Conservation (phyloP, 371 early-diverging fungal species). For the Rhizopus arrhizus region DNA sequence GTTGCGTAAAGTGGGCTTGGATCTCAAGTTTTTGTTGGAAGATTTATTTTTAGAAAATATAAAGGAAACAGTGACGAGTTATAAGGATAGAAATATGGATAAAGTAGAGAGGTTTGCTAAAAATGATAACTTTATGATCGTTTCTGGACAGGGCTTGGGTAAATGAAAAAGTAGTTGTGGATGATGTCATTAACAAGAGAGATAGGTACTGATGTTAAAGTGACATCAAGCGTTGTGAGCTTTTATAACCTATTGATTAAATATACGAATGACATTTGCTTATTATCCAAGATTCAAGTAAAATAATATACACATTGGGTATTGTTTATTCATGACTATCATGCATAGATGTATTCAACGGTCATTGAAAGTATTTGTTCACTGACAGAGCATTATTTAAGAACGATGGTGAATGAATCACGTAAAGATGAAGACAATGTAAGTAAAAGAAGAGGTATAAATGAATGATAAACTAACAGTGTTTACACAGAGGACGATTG, state of each 20-base stretch:
- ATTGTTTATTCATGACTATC: neutral
- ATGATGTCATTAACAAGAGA: neutral
- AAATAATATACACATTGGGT: neutral
- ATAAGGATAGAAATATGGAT: constrained; percentile 55
- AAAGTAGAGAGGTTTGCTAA: constrained; percentile 60
- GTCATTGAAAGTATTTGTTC: constrained; percentile 45
- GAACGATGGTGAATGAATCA: constrained; percentile 41
- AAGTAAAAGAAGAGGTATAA: neutral
- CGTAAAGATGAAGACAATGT: constrained; percentile 45
- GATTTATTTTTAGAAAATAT: constrained; percentile 76
- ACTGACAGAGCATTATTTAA: constrained; percentile 48
- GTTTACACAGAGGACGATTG: constrained; percentile 45
- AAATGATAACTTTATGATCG: constrained; percentile 63
- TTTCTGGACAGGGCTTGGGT: constrained; percentile 64
- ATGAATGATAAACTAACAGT: neutral
- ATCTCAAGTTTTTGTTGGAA: constrained; percentile 84
- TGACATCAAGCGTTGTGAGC: constrained; percentile 61
- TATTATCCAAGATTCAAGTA: constrained; percentile 69
- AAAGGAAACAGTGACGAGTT: constrained; percentile 65
- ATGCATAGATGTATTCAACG: constrained; percentile 40
- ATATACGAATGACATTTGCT: constrained; percentile 78
- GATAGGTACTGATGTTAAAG: constrained; percentile 41
- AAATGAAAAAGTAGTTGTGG: constrained; percentile 2
- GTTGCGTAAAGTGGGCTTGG: constrained; percentile 77
- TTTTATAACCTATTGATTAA: constrained; percentile 74